Evolutionary conservation across 1,284 basidiomycete species (phyloP).

Genomic region (Peniophora sp.): DNA sequence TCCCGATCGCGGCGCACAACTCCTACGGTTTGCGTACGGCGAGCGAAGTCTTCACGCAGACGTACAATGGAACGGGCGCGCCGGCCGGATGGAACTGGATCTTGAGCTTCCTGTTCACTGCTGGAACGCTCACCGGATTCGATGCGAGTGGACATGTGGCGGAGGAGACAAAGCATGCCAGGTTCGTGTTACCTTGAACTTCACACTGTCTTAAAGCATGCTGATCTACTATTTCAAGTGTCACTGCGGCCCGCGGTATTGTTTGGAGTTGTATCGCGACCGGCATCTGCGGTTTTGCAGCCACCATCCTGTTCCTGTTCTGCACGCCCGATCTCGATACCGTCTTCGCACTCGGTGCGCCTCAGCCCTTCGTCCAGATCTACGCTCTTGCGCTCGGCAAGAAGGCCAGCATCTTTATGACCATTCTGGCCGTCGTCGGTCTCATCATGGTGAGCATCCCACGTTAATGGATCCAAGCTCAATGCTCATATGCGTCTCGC

Average conservation of each 20-base stretch:
- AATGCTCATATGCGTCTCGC: slow-evolving; percentile 1
- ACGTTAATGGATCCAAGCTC: slow-evolving; percentile 1
- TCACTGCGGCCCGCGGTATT: slow-evolving; percentile 75
- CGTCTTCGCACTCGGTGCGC: slow-evolving; percentile 66
- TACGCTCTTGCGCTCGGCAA: slow-evolving; percentile 76
- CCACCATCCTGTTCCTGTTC: slow-evolving; percentile 77
- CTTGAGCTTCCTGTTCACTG: slow-evolving; percentile 76
- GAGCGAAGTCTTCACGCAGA: slow-evolving; percentile 72
- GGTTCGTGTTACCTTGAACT: slow-evolving; percentile 26
- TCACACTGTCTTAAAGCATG: not conserved
- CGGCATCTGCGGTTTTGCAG: slow-evolving; percentile 65
- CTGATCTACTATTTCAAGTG: slow-evolving; percentile 28
- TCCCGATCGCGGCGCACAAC: slow-evolving; percentile 77
- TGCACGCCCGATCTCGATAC: slow-evolving; percentile 74
- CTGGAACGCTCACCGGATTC: slow-evolving; percentile 79
- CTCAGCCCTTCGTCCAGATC: slow-evolving; percentile 82
- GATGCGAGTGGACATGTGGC: slow-evolving; percentile 86
- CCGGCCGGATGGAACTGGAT: slow-evolving; percentile 83
- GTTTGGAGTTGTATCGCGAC: slow-evolving; percentile 68
- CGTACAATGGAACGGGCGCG: slow-evolving; percentile 84
- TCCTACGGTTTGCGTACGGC: slow-evolving; percentile 79
- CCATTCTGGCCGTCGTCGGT: slow-evolving; percentile 67
- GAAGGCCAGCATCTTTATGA: slow-evolving; percentile 77
- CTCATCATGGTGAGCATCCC: slow-evolving; percentile 56
- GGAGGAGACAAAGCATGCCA: slow-evolving; percentile 84